phyloP scores from a whole-genome alignment of 2,329 filamentous ascomycete species.

The Fusarium sp. region DNA sequence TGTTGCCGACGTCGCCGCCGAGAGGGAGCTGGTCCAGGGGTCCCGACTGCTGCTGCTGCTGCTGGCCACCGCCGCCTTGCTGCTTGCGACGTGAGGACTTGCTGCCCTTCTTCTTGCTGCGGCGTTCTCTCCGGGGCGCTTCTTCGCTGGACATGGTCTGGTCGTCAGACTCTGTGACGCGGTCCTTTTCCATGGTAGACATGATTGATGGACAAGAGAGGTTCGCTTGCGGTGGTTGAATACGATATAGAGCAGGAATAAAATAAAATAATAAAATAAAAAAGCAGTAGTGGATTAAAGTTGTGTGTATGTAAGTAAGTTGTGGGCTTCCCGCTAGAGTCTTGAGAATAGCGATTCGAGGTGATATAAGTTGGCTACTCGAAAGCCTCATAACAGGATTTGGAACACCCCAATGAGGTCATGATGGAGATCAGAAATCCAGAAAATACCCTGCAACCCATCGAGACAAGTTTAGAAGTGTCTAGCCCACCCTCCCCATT shows the following conservation, averaged over 20 bases:
- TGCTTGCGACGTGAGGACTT: conserved; percentile 43
- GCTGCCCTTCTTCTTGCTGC: conserved; percentile 46
- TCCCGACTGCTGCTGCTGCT: conserved; percentile 31
- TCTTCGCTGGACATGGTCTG: conserved; percentile 39
- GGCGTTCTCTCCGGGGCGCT: conserved; percentile 38
- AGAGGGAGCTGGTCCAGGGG: conserved; percentile 52
- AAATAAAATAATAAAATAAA: neutral
- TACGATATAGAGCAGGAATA: neutral
- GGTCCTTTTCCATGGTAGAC: conserved; percentile 44
- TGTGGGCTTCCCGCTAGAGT: conserved; percentile 7
- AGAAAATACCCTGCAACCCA: conserved; percentile 19
- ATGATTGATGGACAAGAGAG: conserved; percentile 32
- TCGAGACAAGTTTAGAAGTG: neutral
- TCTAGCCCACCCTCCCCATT: neutral
- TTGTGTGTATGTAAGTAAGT: neutral
- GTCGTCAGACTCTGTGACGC: conserved; percentile 42
- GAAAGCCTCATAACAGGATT: conserved; percentile 45
- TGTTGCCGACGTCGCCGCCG: conserved; percentile 48
- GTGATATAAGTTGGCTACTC: conserved; percentile 39
- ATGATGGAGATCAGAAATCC: conserved; percentile 37
- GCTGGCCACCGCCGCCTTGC: conserved; percentile 8
- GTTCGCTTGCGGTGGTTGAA: conserved; percentile 2
- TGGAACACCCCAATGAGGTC: conserved; percentile 44
- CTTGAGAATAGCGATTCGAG: conserved; percentile 19
- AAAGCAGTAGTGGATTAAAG: neutral